phyloP scores from a whole-genome alignment of 495 filamentous ascomycete genomes.

The Chaetomium tenue region DNA sequence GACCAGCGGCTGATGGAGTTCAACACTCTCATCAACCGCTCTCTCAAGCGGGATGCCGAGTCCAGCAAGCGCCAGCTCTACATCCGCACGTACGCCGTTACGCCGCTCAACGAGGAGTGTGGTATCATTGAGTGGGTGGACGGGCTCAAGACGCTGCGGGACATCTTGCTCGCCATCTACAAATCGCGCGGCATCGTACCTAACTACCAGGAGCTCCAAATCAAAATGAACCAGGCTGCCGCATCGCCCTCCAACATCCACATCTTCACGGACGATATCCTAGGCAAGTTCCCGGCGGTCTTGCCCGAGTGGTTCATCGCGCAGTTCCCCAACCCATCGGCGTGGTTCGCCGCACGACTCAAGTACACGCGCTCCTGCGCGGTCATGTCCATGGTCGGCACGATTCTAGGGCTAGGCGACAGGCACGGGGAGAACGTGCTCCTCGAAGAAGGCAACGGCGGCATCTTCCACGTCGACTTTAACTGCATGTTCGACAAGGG shows the following conservation, averaged over 20 bases:
- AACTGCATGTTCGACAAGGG: slow-evolving; percentile 99
- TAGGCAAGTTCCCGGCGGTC: slow-evolving; percentile 69
- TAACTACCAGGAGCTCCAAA: slow-evolving; percentile 49
- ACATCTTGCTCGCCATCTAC: slow-evolving; percentile 80
- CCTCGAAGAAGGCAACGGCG: slow-evolving; percentile 90
- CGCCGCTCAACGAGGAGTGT: slow-evolving; percentile 95
- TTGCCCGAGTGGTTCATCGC: slow-evolving; percentile 94
- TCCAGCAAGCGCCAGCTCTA: slow-evolving; percentile 76
- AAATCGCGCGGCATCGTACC: slow-evolving; percentile 62
- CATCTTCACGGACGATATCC: slow-evolving; percentile 68
- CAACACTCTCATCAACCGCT: slow-evolving; percentile 94
- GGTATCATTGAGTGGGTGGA: slow-evolving; percentile 99
- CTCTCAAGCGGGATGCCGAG: slow-evolving; percentile 85
- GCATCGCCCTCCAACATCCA: slow-evolving; percentile 47
- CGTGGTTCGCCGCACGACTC: slow-evolving; percentile 89
- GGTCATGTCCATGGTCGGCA: slow-evolving; percentile 97
- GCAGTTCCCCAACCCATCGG: slow-evolving; percentile 86
- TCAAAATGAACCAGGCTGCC: slow-evolving; percentile 49
- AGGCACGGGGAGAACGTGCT: slow-evolving; percentile 98
- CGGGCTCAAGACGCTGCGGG: slow-evolving; percentile 86
- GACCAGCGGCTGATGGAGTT: slow-evolving; percentile 99
- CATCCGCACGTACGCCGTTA: slow-evolving; percentile 95
- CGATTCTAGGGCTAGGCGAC: slow-evolving; percentile 90
- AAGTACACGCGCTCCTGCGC: slow-evolving; percentile 90
- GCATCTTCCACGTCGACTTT: slow-evolving; percentile 97